phyloP scores from a whole-genome alignment of 2,329 filamentous ascomycete genomes.

The Xylariaceae sp. region DNA sequence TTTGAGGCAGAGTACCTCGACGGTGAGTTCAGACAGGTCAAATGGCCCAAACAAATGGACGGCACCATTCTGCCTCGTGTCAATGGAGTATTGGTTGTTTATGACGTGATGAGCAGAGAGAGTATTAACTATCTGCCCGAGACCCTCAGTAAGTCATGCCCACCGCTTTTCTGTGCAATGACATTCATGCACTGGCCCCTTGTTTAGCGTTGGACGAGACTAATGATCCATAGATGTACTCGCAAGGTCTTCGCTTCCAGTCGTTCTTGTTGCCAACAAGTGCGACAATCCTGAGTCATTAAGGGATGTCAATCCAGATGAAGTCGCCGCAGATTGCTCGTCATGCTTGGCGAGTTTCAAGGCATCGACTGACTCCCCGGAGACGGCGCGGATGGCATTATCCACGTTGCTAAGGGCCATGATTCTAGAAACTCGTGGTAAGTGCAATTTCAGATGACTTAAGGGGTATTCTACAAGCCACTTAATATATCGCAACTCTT shows the following conservation, averaged over 20 bases:
- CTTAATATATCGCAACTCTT: neutral
- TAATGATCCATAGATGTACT: conserved; percentile 58
- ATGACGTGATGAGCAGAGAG: conserved; percentile 76
- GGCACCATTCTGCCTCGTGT: conserved; percentile 68
- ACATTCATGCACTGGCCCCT: neutral
- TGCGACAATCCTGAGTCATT: conserved; percentile 70
- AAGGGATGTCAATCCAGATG: conserved; percentile 65
- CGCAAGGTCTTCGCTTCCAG: conserved; percentile 66
- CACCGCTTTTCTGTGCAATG: neutral
- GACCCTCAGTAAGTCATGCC: conserved; percentile 62
- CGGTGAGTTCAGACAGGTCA: conserved; percentile 51
- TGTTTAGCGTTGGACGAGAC: conserved; percentile 8
- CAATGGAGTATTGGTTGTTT: conserved; percentile 79
- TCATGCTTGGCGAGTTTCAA: conserved; percentile 68
- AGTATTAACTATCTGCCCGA: conserved; percentile 70
- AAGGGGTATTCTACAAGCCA: neutral
- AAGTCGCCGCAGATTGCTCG: conserved; percentile 58
- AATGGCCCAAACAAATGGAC: conserved; percentile 63
- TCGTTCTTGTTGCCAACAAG: conserved; percentile 81
- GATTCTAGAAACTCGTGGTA: conserved; percentile 63
- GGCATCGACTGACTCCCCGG: conserved; percentile 63
- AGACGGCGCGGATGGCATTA: conserved; percentile 70
- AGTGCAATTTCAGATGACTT: conserved; percentile 32
- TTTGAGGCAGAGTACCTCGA: conserved; percentile 60
- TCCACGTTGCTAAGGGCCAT: conserved; percentile 69